Base-by-base conservation (phyloP, 768 basidiomycete species). In the Macrolepiota albuminosa region DNA sequence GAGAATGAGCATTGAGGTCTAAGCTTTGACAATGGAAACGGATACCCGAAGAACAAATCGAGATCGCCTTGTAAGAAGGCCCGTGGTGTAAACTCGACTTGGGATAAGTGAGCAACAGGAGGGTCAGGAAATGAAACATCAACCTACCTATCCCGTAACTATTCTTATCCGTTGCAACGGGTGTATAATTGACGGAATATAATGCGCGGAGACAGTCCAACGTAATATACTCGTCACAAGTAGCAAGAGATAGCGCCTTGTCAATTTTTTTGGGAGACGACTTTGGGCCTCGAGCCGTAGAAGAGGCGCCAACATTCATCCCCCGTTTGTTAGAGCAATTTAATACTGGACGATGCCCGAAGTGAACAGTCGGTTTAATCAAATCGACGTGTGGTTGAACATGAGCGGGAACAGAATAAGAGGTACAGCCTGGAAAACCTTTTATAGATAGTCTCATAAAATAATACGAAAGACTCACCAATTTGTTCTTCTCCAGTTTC, bases 301-400 rank as follows among this genome's bases (percentile, higher is more conserved):
- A 62, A 21, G 58, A 58, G 6, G 48, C 54, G 13, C 64, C 64
- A 5, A 56, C 56, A 36, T 62, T 49, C 45, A 39, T 39, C 10
- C 13, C 67, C 55, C 48, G 67, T 51, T 67, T 69, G 34, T 49
- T 42, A 16, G 60, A 58, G 10, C 61, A 55, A 50, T 69, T 65
- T 2, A 69, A 63, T 21, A 63, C 61, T 39, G 68, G 70, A 16
- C 65, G 65, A 60, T 72, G 70, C 59, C 75, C 73, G 63, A 80
- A 78, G 55, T 78, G 75, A 11, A 79, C 71, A 6, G 78, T 74
- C 4, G 78, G 78, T n/a, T 73, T 74, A 57, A 79, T 72, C 33
- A 79, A 61, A 51, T 76, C 80, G 52, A 83, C 68, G 50, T 81
- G 78, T 10, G 71, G 68, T 24, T 65, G 64, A 45, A 82, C 60